Conservation (phyloP, 768 basidiomycete genomes). For the Boletus insuetus region DNA sequence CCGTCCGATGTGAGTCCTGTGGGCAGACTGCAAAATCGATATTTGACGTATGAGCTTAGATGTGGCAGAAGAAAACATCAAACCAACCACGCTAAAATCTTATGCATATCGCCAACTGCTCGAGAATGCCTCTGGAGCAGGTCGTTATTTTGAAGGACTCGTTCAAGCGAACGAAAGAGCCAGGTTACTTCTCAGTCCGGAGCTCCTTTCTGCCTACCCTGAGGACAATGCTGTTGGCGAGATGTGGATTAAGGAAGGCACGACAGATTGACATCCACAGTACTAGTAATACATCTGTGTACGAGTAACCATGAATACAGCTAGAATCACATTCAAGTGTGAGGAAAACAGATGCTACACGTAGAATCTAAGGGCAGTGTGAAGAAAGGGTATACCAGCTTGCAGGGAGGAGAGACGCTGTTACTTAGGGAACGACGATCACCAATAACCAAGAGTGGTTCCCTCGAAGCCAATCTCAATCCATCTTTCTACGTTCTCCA, state of each 20-base stretch:
- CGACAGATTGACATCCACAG: neutral
- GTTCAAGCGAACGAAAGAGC: slow-evolving; percentile 27
- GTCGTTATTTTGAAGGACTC: slow-evolving; percentile 39
- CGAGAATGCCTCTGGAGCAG: slow-evolving; percentile 23
- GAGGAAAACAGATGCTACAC: neutral
- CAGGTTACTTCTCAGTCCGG: slow-evolving; percentile 41
- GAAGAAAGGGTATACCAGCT: neutral
- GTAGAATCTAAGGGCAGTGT: neutral
- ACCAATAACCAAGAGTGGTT: slow-evolving; percentile 65
- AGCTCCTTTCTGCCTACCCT: slow-evolving; percentile 42
- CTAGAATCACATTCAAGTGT: neutral
- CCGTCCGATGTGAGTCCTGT: slow-evolving; percentile 36
- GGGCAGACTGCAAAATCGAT: neutral
- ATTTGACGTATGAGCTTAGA: slow-evolving; percentile 19
- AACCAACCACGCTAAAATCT: slow-evolving; percentile 18
- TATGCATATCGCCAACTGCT: slow-evolving; percentile 24
- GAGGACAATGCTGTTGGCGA: slow-evolving; percentile 43
- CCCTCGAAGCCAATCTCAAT: slow-evolving; percentile 62
- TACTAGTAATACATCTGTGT: neutral
- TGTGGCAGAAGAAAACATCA: slow-evolving; percentile 38
- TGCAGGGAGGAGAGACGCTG: neutral
- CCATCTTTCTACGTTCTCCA: slow-evolving; percentile 53
- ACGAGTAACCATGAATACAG: slow-evolving; percentile 3
- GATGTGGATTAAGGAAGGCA: slow-evolving; percentile 33
- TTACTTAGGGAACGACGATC: slow-evolving; percentile 14